A percentile compares a stretch with the other conserved stretches of the same genome.
These are phyloP conservation scores for Tricholoma saponaceum DNA, from an alignment of 768 basidiomycete genomes.

Conservation along the genomic window DNA sequence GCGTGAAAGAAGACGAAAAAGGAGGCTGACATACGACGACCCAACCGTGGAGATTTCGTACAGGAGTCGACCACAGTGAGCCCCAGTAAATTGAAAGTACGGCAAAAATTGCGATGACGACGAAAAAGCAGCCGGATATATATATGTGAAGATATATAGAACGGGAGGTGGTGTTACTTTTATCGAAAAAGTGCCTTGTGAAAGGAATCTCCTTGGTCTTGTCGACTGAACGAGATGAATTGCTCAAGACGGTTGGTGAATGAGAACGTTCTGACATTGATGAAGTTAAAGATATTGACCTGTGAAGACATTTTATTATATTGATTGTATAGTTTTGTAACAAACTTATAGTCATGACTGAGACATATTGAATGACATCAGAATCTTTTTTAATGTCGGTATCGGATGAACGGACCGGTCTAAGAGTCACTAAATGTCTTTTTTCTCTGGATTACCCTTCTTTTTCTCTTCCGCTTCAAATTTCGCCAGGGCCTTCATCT, in stretches of 20 bases:
- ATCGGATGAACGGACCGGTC: too few relatives aligned
- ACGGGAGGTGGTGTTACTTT: constrained; percentile 26
- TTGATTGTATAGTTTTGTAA: too few relatives aligned
- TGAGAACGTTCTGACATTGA: background rate
- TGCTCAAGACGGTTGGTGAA: background rate
- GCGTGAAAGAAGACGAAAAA: background rate
- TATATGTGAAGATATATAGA: constrained; percentile 42
- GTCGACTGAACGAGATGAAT: too few relatives aligned
- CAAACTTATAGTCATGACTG: too few relatives aligned
- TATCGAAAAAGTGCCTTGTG: constrained; percentile 24
- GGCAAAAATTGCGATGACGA: constrained; percentile 41
- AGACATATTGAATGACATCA: too few relatives aligned
- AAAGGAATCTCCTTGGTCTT: constrained; percentile 8
- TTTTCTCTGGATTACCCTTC: constrained; percentile 31
- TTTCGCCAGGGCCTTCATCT: constrained; percentile 42
- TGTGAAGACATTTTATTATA: too few relatives aligned
- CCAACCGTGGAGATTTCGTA: constrained; percentile 45
- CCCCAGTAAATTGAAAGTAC: constrained; percentile 58
- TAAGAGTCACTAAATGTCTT: too few relatives aligned
- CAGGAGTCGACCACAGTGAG: constrained; percentile 43
- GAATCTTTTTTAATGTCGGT: too few relatives aligned
- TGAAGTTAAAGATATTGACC: too few relatives aligned
- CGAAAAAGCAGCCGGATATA: constrained; percentile 27
- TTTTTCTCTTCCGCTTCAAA: constrained; percentile 25
- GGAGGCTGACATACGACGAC: constrained; percentile 42